A percentile compares a stretch with the other conserved stretches of the same genome.
Conservation (phyloP, 805 yeast genomes). For the Tanozyma kutaoensis region DNA sequence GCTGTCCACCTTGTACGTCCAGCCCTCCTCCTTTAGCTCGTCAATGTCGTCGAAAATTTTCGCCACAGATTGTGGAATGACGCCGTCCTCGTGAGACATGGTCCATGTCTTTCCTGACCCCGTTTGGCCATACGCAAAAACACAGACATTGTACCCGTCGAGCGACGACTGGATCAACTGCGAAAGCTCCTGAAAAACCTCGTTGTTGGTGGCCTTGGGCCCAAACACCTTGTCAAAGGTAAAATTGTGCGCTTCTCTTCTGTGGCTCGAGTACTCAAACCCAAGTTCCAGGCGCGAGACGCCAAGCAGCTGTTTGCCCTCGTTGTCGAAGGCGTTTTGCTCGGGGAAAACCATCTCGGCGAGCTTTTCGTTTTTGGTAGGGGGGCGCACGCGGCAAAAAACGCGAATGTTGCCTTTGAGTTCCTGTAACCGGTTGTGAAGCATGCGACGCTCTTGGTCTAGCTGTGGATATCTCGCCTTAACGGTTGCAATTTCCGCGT, state of each 20-base stretch:
- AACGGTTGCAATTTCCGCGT: neutral
- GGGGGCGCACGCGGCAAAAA: constrained; percentile 74
- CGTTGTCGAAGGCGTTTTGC: constrained; percentile 15
- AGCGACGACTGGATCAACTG: constrained; percentile 55
- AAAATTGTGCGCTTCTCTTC: constrained; percentile 23
- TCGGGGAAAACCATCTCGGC: constrained; percentile 8
- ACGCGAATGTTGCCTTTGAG: constrained; percentile 88
- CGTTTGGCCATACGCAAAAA: constrained; percentile 19
- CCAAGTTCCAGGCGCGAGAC: constrained; percentile 10
- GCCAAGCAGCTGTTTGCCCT: constrained; percentile 21
- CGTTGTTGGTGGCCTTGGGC: constrained; percentile 36
- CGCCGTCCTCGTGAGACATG: constrained; percentile 68
- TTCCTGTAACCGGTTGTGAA: constrained; percentile 72
- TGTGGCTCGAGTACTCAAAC: constrained; percentile 3
- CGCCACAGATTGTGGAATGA: constrained; percentile 64
- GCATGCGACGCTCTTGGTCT: constrained; percentile 43
- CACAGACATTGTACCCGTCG: constrained; percentile 1
- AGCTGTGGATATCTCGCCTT: constrained; percentile 9
- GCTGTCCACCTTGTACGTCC: constrained; percentile 52
- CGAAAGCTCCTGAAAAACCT: constrained; percentile 72
- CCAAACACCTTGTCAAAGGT: constrained; percentile 72
- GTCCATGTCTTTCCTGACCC: constrained; percentile 90
- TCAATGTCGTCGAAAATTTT: constrained; percentile 53
- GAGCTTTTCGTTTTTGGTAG: constrained; percentile 6
- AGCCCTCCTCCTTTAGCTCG: constrained; percentile 37